Conservation (phyloP, 2,329 filamentous ascomycete genomes). For the Microdochium bolleyi region DNA sequence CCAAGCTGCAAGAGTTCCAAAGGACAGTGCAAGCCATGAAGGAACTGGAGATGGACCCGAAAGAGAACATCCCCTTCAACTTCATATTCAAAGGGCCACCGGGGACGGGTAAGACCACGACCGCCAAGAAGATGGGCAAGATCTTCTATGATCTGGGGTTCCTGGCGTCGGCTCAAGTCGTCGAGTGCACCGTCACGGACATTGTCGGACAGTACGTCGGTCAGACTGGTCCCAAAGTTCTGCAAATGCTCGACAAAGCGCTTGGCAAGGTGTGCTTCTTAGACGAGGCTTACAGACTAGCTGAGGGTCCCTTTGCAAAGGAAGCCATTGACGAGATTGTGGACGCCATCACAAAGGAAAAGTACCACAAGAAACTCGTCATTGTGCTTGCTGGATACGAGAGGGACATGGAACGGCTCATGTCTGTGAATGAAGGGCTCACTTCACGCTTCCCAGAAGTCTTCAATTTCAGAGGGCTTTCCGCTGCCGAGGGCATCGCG, state of each 20-base stretch:
- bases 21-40: constrained; percentile 42
- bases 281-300: constrained; percentile 1
- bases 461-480: constrained; percentile 13
- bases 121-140: constrained; percentile 65
- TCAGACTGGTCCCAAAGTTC: constrained; percentile 61
- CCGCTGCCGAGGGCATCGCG: constrained; percentile 10
- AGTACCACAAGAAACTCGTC: constrained; percentile 37
- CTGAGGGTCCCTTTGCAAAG: constrained; percentile 12
- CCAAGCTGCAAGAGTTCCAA: constrained; percentile 46
- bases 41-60: constrained; percentile 42
- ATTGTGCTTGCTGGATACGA: constrained; percentile 49
- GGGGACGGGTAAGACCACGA: constrained; percentile 68
- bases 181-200: constrained; percentile 61
- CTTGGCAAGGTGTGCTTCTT: constrained; percentile 13
- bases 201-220: constrained; percentile 62
- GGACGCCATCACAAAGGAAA: constrained; percentile 23
- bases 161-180: constrained; percentile 48
- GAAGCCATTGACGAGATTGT: constrained; percentile 12
- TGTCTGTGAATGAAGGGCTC: constrained; percentile 41
- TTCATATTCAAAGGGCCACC: constrained; percentile 61
- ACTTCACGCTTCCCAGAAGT: constrained; percentile 34
- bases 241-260: constrained; percentile 49
- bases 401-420: constrained; percentile 40
- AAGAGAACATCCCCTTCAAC: constrained; percentile 53
- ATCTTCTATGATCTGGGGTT: constrained; percentile 71